Conservation (phyloP, 2,329 filamentous ascomycete genomes). For the Colletotrichum filicis region DNA sequence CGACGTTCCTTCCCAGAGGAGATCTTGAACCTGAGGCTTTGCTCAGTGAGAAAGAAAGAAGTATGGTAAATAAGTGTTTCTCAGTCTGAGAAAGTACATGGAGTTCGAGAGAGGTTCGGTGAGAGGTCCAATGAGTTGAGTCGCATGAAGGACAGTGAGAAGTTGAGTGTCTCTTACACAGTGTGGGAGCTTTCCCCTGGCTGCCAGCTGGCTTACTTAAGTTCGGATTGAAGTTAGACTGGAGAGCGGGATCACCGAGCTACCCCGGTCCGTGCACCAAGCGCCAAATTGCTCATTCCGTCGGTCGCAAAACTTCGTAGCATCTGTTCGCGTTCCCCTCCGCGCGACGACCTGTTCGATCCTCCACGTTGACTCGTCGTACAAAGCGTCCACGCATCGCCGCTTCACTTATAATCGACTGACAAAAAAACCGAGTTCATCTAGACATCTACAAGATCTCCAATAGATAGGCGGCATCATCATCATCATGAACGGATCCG, state of each 20-base stretch:
- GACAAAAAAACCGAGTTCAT: neutral
- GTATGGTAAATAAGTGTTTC: neutral
- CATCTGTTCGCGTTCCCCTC: slow-evolving; percentile 14
- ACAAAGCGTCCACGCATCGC: neutral
- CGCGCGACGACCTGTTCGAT: slow-evolving; percentile 11
- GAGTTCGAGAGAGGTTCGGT: neutral
- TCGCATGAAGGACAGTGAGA: slow-evolving; percentile 4
- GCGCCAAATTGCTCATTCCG: slow-evolving; percentile 25
- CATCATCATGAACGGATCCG: slow-evolving; percentile 68
- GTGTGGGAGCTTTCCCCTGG: neutral
- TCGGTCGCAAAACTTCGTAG: slow-evolving; percentile 28
- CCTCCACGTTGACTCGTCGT: neutral
- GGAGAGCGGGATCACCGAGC: slow-evolving; percentile 8
- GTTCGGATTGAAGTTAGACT: neutral
- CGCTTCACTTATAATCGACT: neutral
- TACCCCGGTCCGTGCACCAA: slow-evolving; percentile 24
- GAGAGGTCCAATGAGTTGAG: slow-evolving; percentile 7
- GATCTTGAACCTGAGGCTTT: neutral
- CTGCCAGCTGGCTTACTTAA: slow-evolving; percentile 16
- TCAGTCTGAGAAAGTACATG: neutral
- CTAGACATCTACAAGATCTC: neutral
- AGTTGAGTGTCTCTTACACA: slow-evolving; percentile 4
- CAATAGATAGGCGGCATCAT: slow-evolving; percentile 17
- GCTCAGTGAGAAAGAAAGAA: too few relatives aligned
- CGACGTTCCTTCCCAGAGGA: neutral